Evolutionary conservation across 345 rosid genomes (phyloP).

Genomic region (Isatis tinctoria): DNA sequence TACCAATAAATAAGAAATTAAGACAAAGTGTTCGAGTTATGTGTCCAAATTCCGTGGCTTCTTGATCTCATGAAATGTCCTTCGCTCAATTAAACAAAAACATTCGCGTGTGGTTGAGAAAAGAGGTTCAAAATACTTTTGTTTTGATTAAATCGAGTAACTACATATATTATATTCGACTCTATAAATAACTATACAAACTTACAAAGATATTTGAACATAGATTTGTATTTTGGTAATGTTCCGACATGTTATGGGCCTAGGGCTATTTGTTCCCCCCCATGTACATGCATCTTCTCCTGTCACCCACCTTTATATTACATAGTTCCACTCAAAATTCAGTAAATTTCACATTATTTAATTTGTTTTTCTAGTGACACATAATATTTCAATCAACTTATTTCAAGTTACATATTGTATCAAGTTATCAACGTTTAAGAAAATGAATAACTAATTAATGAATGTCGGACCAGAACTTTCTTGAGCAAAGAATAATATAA

Average conservation of each 20-base stretch:
- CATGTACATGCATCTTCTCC: slow-evolving; percentile 16
- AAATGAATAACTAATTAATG: not conserved
- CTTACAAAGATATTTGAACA: not conserved
- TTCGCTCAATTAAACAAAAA: not conserved
- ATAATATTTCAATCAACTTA: not conserved
- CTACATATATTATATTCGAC: not conserved
- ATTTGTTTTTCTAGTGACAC: not conserved
- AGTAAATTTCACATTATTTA: not conserved
- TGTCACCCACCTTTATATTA: not conserved
- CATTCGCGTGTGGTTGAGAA: slow-evolving; percentile 17
- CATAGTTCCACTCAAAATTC: not conserved
- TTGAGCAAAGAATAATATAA: not conserved
- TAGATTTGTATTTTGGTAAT: not conserved
- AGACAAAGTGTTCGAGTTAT: not conserved
- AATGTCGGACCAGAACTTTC: not conserved
- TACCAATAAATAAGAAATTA: not conserved
- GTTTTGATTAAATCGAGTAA: not conserved
- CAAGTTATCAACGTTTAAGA: not conserved
- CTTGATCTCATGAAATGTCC: slow-evolving; percentile 15
- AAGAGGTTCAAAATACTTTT: not conserved
- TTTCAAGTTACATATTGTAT: not conserved
- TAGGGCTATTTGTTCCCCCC: slow-evolving; percentile 7
- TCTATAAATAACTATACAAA: not conserved
- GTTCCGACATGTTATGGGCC: slow-evolving; percentile 27
- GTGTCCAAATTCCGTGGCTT: not conserved